These are phyloP conservation scores for Wickerhamiella vanderwaltii DNA, from an alignment of 805 yeast species.

Conservation along the genomic window DNA sequence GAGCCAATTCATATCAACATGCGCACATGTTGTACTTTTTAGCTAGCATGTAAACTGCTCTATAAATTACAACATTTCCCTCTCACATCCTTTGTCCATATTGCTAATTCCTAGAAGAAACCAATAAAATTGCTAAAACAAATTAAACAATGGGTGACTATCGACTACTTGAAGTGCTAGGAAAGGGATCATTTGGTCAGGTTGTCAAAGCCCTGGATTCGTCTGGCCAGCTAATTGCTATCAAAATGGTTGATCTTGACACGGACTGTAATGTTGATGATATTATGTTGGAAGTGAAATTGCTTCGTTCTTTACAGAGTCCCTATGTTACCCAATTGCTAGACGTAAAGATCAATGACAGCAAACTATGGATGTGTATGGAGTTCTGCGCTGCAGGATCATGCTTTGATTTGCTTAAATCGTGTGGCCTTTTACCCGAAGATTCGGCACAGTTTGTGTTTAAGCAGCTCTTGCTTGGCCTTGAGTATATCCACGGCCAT, in stretches of 20 bases:
- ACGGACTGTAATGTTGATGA: conserved; percentile 58
- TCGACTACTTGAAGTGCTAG: conserved; percentile 14
- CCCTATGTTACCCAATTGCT: conserved; percentile 54
- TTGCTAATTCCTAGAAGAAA: no score
- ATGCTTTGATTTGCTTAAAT: conserved; percentile 53
- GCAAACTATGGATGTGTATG: conserved; percentile 79
- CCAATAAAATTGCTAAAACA: not conserved
- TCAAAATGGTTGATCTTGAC: conserved; percentile 78
- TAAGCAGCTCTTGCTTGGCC: conserved; percentile 53
- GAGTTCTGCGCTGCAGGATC: conserved; percentile 95
- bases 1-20: no score
- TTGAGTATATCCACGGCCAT: conserved; percentile 63
- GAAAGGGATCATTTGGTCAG: conserved; percentile 22
- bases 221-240: conserved; percentile 48
- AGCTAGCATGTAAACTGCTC: no score
- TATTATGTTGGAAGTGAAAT: conserved; percentile 64
- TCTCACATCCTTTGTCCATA: no score
- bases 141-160: conserved; percentile 2
- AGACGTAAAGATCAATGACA: conserved; percentile 52
- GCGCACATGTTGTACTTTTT: no score
- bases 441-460: conserved; percentile 49
- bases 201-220: conserved; percentile 25
- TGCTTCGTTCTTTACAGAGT: conserved; percentile 55
- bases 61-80: no score
- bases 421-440: conserved; percentile 44